Conservation (phyloP, 768 basidiomycete species). For the Mycena amicta region DNA sequence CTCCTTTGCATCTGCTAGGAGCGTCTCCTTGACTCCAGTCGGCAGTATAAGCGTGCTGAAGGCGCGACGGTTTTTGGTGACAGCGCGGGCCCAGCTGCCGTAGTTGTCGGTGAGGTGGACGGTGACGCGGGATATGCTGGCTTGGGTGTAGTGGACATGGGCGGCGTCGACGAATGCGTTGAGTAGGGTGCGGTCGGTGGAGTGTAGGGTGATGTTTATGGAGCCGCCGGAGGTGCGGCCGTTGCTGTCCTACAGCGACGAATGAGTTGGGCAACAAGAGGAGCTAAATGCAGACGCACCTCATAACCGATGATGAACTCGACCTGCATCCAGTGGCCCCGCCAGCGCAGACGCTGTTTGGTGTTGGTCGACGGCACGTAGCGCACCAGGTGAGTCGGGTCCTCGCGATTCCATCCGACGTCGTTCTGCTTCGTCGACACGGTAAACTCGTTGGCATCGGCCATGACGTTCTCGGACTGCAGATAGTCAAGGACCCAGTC, state of each 20-base stretch:
- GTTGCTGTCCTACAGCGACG: conserved; percentile 19
- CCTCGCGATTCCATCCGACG: conserved; percentile 25
- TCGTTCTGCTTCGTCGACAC: conserved; percentile 25
- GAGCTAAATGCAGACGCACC: not conserved
- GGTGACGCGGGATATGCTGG: conserved; percentile 27
- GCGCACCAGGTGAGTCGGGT: conserved; percentile 19
- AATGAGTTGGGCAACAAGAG: not conserved
- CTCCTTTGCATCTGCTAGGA: conserved; percentile 55
- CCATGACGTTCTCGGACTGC: conserved; percentile 27
- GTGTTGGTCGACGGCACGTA: conserved; percentile 21
- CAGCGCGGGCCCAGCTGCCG: conserved; percentile 24
- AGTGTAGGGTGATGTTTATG: conserved; percentile 27
- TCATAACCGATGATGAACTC: conserved; percentile 21
- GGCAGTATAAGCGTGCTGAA: conserved; percentile 33
- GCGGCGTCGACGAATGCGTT: conserved; percentile 30
- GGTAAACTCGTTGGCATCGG: conserved; percentile 24
- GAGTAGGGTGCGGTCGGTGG: conserved; percentile 25
- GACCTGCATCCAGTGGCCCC: conserved; percentile 22
- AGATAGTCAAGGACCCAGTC: conserved; percentile 33
- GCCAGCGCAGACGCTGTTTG: conserved; percentile 20
- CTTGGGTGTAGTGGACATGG: conserved; percentile 26
- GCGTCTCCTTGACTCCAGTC: conserved; percentile 27
- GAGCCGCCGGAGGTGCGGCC: conserved; percentile 21
- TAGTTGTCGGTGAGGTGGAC: conserved; percentile 27
- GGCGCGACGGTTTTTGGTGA: conserved; percentile 30